Evolutionary conservation across 1,284 basidiomycete species (phyloP).

Genomic region (Psilocybe mexicana): DNA sequence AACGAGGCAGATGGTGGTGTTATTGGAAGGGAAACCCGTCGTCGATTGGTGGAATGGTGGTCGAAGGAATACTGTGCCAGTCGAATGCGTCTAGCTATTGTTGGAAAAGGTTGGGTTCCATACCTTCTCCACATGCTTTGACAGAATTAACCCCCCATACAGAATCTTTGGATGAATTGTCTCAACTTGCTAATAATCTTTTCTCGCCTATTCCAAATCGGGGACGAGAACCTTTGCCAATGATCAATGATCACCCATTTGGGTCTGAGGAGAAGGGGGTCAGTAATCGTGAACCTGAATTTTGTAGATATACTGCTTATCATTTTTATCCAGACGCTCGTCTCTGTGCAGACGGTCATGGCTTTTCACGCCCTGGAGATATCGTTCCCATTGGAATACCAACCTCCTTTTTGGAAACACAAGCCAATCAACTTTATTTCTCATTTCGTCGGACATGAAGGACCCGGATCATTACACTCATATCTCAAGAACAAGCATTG

Average conservation of each 20-base stretch:
- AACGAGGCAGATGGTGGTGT: slow-evolving; percentile 70
- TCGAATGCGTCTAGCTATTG: slow-evolving; percentile 89
- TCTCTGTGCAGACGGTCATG: slow-evolving; percentile 91
- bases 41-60: slow-evolving; percentile 96
- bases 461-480: slow-evolving; percentile 89
- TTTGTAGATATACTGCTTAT: slow-evolving; percentile 7
- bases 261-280: slow-evolving; percentile 76
- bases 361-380: slow-evolving; percentile 87
- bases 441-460: slow-evolving; percentile 96
- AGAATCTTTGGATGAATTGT: slow-evolving; percentile 84
- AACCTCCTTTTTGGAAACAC: slow-evolving; percentile 75
- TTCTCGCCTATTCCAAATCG: slow-evolving; percentile 83
- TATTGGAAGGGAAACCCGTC: slow-evolving; percentile 85
- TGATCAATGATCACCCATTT: slow-evolving; percentile 78
- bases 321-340: slow-evolving; percentile 59
- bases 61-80: slow-evolving; percentile 90
- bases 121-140: background rate
- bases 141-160: slow-evolving; percentile 3
- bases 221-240: slow-evolving; percentile 60
- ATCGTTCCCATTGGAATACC: slow-evolving; percentile 86
- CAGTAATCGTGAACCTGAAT: slow-evolving; percentile 35
- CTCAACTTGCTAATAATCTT: slow-evolving; percentile 66
- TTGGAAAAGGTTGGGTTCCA: slow-evolving; percentile 74
- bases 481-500: slow-evolving; percentile 93
- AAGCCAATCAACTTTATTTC: slow-evolving; percentile 84